Percentiles rank a stretch among this genome's conserved stretches.
phyloP scores from a whole-genome alignment of 1,139 yeast species.

The Zygosaccharomyces sapae region DNA sequence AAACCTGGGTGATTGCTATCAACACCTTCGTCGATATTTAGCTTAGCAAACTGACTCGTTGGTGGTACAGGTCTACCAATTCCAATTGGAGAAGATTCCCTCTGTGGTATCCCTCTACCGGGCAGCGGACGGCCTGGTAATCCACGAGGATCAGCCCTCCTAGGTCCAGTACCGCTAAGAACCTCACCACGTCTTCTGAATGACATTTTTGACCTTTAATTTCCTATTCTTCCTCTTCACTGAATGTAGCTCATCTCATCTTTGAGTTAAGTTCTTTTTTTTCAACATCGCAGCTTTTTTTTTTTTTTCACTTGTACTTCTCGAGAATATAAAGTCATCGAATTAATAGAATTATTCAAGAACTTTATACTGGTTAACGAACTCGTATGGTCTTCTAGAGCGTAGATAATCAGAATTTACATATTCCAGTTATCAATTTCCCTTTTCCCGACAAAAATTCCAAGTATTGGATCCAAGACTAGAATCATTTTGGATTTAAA shows the following conservation, averaged over 20 bases:
- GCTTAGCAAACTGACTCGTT: constrained; percentile 15
- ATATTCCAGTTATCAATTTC: too few relatives aligned
- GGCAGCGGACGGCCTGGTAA: neutral
- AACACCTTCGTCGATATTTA: constrained; percentile 16
- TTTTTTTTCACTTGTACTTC: neutral
- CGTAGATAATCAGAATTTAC: neutral
- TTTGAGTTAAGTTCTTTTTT: neutral
- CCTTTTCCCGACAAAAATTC: too few relatives aligned
- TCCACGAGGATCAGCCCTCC: constrained; percentile 5
- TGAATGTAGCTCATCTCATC: neutral
- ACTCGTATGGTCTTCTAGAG: neutral
- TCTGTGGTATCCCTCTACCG: neutral
- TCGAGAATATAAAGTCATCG: too few relatives aligned
- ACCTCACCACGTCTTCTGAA: constrained; percentile 69
- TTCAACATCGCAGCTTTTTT: neutral
- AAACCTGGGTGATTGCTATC: constrained; percentile 50
- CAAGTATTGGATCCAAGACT: too few relatives aligned
- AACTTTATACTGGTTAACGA: neutral
- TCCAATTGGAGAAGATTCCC: constrained; percentile 1
- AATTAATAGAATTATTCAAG: neutral
- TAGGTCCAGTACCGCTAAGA: constrained; percentile 21
- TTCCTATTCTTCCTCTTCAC: neutral
- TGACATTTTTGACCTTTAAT: constrained; percentile 47
- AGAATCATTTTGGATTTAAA: neutral
- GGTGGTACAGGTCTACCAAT: constrained; percentile 13